Percentiles rank a stretch among this genome's conserved stretches.
These are phyloP conservation scores for Russula earlei DNA, from an alignment of 768 basidiomycete species.

Conservation along the genomic window DNA sequence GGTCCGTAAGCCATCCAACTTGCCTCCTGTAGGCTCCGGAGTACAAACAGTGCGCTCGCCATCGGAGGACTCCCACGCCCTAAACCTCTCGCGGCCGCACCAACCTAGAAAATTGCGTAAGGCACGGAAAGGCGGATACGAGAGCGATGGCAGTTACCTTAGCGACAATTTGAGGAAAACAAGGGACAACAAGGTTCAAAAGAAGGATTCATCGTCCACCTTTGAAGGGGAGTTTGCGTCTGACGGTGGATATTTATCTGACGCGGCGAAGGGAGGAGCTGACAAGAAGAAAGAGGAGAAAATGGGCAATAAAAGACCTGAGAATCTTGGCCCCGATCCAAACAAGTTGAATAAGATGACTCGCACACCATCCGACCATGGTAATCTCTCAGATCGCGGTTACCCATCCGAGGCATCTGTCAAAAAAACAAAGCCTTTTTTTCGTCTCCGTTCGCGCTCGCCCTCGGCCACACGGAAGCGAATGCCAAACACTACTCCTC, in stretches of 20 bases:
- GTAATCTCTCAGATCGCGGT: constrained; percentile 27
- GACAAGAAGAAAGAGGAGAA: constrained; percentile 17
- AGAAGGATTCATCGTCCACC: constrained; percentile 17
- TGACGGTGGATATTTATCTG: constrained; percentile 26
- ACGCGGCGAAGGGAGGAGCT: constrained; percentile 8
- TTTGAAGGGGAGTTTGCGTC: constrained; percentile 26
- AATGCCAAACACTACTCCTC: background rate
- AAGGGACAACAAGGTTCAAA: constrained; percentile 24
- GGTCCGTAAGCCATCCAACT: background rate
- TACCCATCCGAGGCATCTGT: constrained; percentile 25
- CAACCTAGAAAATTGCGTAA: constrained; percentile 23
- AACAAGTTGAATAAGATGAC: constrained; percentile 19
- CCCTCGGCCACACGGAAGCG: constrained; percentile 7
- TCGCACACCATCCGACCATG: constrained; percentile 1
- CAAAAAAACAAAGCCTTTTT: constrained; percentile 26
- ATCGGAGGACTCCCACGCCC: background rate
- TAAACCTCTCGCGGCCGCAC: constrained; percentile 11
- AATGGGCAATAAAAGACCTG: constrained; percentile 5
- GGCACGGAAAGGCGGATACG: constrained; percentile 22
- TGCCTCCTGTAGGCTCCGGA: background rate
- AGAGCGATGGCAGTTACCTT: constrained; percentile 27
- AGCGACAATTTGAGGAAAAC: constrained; percentile 24
- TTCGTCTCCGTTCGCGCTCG: constrained; percentile 14
- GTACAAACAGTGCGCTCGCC: background rate
- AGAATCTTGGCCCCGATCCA: background rate